phyloP scores from a whole-genome alignment of 1,284 basidiomycete genomes.

The Leucoagaricus sp. region DNA sequence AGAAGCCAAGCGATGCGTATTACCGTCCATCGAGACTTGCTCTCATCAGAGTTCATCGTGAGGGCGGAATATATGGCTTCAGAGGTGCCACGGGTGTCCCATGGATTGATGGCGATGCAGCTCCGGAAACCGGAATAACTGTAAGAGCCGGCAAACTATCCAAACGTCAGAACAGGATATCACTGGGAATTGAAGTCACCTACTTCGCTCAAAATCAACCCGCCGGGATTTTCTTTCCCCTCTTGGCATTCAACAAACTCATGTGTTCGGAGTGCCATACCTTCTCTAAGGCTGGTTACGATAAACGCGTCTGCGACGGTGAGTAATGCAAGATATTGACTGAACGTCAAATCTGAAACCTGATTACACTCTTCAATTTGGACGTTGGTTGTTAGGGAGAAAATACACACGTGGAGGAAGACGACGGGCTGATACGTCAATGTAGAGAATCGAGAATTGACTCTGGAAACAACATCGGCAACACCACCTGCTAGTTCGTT shows the following conservation, averaged over 20 bases:
- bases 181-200: conserved; percentile 17
- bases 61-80: conserved; percentile 74
- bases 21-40: conserved; percentile 74
- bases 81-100: conserved; percentile 75
- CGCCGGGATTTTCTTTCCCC: conserved; percentile 50
- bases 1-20: conserved; percentile 15
- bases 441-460: conserved; percentile 82
- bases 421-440: conserved; percentile 88
- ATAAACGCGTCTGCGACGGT: conserved; percentile 88
- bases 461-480: conserved; percentile 75
- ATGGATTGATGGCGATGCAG: conserved; percentile 85
- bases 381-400: background rate
- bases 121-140: conserved; percentile 84
- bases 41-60: conserved; percentile 77
- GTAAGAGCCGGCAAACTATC: conserved; percentile 83
- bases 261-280: conserved; percentile 84
- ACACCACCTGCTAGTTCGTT: conserved; percentile 78
- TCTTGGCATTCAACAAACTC: conserved; percentile 87
- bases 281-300: conserved; percentile 82
- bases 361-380: background rate
- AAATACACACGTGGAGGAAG: conserved; percentile 72
- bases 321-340: conserved; percentile 82
- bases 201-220: conserved; percentile 78
- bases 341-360: conserved; percentile 78
- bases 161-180: background rate